Evolutionary conservation across 1,284 basidiomycete genomes (phyloP).

Genomic region (Trametes polyzona): DNA sequence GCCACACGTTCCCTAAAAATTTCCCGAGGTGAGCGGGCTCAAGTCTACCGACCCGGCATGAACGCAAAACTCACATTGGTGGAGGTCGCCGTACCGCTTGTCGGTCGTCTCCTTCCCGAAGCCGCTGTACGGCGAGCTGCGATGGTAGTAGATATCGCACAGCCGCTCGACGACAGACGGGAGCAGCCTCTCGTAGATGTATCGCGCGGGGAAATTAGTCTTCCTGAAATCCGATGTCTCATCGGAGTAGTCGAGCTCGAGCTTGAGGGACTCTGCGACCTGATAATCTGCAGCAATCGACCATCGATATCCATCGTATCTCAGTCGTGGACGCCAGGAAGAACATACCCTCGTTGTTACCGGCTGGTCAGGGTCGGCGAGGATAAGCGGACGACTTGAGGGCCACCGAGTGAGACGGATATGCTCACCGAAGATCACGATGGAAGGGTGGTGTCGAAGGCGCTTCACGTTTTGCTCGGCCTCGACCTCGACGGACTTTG

Average conservation of each 20-base stretch:
- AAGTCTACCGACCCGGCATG: neutral
- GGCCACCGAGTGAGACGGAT: neutral
- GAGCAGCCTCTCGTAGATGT: conserved; percentile 85
- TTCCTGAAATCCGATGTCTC: conserved; percentile 81
- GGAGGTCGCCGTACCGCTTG: conserved; percentile 79
- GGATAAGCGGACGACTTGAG: neutral
- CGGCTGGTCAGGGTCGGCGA: conserved; percentile 51
- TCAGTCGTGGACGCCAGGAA: neutral
- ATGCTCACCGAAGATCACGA: conserved; percentile 79
- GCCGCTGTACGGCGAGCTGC: conserved; percentile 86
- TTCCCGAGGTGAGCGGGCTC: neutral
- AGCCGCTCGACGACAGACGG: conserved; percentile 71
- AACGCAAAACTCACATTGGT: conserved; percentile 69
- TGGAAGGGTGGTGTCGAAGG: conserved; percentile 74
- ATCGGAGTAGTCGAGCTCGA: conserved; percentile 83
- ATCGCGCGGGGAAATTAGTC: conserved; percentile 83
- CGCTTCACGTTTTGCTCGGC: conserved; percentile 76
- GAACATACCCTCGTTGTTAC: conserved; percentile 81
- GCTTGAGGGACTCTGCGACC: conserved; percentile 74
- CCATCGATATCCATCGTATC: neutral
- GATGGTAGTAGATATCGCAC: conserved; percentile 79
- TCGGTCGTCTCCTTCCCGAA: conserved; percentile 76
- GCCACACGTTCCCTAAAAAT: conserved; percentile 85
- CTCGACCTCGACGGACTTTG: conserved; percentile 68
- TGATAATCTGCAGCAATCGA: conserved; percentile 63